Percentiles rank a stretch among this genome's conserved stretches.
Evolutionary conservation across 345 rosid genomes (phyloP).

Genomic region (Carallia brachiata): DNA sequence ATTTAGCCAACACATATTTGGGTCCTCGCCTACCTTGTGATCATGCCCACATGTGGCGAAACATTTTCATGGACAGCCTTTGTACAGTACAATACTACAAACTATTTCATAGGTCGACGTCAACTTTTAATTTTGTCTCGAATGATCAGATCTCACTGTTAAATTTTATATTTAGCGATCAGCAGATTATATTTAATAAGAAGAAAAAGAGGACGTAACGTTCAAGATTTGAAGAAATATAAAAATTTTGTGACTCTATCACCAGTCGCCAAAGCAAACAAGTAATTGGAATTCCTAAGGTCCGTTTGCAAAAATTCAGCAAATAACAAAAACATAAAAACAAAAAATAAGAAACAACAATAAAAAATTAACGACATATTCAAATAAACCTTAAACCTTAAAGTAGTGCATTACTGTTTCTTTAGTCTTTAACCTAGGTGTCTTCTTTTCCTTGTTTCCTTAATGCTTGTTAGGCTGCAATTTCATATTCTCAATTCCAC

Average conservation of each 20-base stretch:
- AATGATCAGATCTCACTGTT: too few species aligned
- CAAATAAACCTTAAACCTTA: too few species aligned
- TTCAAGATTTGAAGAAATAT: neutral
- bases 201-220: neutral
- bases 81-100: neutral
- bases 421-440: neutral
- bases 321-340: too few species aligned
- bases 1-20: constrained; percentile 27
- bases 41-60: constrained; percentile 24
- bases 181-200: too few species aligned
- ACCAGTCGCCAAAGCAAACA: neutral
- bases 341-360: too few species aligned
- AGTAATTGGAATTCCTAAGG: constrained; percentile 7
- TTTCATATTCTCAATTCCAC: neutral
- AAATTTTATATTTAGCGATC: too few species aligned
- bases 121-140: neutral
- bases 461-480: neutral
- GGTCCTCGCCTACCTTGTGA: constrained; percentile 29
- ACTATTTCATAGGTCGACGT: neutral
- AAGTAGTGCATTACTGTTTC: neutral
- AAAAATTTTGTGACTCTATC: neutral
- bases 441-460: neutral
- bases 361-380: too few species aligned
- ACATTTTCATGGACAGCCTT: constrained; percentile 15
- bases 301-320: too few species aligned